A percentile compares a stretch with the other conserved stretches of the same genome.
These are phyloP conservation scores for Scheffersomyces insectosa DNA, from an alignment of 1,139 yeast species.

Conservation along the genomic window DNA sequence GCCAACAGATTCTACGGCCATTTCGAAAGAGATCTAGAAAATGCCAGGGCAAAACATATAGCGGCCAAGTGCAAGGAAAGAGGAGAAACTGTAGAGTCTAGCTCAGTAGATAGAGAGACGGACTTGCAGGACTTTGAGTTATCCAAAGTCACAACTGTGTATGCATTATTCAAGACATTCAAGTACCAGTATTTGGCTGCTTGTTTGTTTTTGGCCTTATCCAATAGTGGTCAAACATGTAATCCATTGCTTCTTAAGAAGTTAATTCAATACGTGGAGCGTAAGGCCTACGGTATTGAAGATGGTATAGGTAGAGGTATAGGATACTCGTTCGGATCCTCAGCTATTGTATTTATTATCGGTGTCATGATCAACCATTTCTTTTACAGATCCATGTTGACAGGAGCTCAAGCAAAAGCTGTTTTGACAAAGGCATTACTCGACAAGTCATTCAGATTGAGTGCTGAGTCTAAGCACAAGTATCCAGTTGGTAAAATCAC, in stretches of 20 bases:
- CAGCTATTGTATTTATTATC: constrained; percentile 21
- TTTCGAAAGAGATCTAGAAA: constrained; percentile 21
- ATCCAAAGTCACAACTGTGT: constrained; percentile 15
- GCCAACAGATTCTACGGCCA: constrained; percentile 27
- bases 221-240: constrained; percentile 19
- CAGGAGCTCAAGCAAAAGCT: constrained; percentile 36
- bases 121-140: constrained; percentile 24
- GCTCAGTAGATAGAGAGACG: constrained; percentile 18
- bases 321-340: constrained; percentile 28
- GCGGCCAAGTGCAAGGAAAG: constrained; percentile 23
- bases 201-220: constrained; percentile 18
- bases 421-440: constrained; percentile 35
- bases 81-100: constrained; percentile 23
- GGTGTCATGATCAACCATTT: constrained; percentile 63
- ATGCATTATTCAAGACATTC: constrained; percentile 30
- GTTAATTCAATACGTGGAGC: constrained; percentile 43
- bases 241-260: constrained; percentile 39
- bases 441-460: constrained; percentile 32
- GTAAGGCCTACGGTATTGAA: constrained; percentile 23
- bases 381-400: constrained; percentile 58
- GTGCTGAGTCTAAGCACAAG: constrained; percentile 27
- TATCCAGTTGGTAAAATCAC: constrained; percentile 36
- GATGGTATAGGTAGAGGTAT: constrained; percentile 30
- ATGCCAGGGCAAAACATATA: constrained; percentile 20
- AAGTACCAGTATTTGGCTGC: constrained; percentile 25